Base-by-base conservation (phyloP, 2,329 filamentous ascomycete genomes). In the Monosporascus ibericus region DNA sequence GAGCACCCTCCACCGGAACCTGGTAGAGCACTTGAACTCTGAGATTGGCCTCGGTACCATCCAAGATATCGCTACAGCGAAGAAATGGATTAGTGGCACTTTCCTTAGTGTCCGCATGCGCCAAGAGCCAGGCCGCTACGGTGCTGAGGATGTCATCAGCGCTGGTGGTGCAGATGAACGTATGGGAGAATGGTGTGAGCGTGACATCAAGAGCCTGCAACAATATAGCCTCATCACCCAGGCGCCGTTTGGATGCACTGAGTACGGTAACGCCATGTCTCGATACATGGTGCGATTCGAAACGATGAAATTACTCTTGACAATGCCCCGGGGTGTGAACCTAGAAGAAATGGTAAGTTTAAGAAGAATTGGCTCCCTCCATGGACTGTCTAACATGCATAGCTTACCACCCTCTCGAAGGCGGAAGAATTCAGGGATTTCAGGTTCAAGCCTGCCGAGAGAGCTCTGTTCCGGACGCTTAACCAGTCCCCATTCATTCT, bases 11-110 rank as follows among this genome's bases (percentile, higher is more conserved):
- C 90, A 95, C 68, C 73, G 83, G 27, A 90, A 92, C 59, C 71
- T 95, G 1, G 85, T 92, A 48, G 88, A 92, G 58, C 89, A 95
- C 62, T 69, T 95, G 58, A 95, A 95, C 63, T 90, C 90, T 2
- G 90, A 95, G 63, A 86, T 92, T 47, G 85, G 86, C 1, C 74
- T 95, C 1, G 85, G 87, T 0, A 91, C 87, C 0, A 83, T 95
- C 50, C 78, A 72, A 5, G 79, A 86, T 58, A 65, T 86, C 0
- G 65, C 75, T 1, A 81, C 84, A 0, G 90, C 90, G 11, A 85
- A 84, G 55, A 77, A 73, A 55, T 95, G 90, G 90, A 80, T 95
- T 20, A 73, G 73, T 6, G 83, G 88, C 1, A 94, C 90, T 0
- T 95, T 95, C 60, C 73, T 95, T 8, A 87, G 85, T 55, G 85